Conservation (phyloP, 73 alveolate species). For the Urostyla sp. region DNA sequence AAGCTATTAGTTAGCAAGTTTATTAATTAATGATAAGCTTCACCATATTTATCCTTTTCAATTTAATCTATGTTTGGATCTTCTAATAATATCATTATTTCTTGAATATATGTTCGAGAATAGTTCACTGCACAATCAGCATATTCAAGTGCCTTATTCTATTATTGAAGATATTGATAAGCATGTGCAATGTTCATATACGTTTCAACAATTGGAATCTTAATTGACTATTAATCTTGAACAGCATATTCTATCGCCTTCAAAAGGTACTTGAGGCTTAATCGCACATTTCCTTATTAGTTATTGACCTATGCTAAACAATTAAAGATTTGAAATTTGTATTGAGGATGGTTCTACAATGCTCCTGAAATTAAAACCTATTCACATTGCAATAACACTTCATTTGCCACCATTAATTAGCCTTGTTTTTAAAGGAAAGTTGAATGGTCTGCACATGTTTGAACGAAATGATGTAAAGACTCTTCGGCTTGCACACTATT, state of each 20-base stretch:
- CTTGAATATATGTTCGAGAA: not conserved
- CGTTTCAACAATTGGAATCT: constrained; percentile 23
- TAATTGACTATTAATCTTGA: not conserved
- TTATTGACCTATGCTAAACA: constrained; percentile 30
- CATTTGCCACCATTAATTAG: constrained; percentile 12
- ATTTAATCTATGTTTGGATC: not conserved
- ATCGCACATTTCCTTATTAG: constrained; percentile 22
- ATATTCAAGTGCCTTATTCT: constrained; percentile 17
- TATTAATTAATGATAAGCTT: not conserved
- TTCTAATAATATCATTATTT: not conserved
- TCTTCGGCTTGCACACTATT: not conserved
- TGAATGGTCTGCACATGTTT: constrained; percentile 16
- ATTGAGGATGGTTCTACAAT: not conserved
- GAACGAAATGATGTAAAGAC: constrained; percentile 7
- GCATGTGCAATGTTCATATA: constrained; percentile 34
- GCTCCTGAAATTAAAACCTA: not conserved
- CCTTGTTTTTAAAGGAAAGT: not conserved
- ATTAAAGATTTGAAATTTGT: constrained; percentile 12
- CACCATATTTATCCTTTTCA: not conserved
- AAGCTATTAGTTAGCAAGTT: constrained; percentile 21
- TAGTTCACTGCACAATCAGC: constrained; percentile 27
- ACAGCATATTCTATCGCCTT: constrained; percentile 32
- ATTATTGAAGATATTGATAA: not conserved
- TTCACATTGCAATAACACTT: constrained; percentile 15
- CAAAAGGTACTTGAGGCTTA: constrained; percentile 23